These are phyloP conservation scores for Parafenestella ontariensis DNA, from an alignment of 2,329 filamentous ascomycete species.

Conservation along the genomic window DNA sequence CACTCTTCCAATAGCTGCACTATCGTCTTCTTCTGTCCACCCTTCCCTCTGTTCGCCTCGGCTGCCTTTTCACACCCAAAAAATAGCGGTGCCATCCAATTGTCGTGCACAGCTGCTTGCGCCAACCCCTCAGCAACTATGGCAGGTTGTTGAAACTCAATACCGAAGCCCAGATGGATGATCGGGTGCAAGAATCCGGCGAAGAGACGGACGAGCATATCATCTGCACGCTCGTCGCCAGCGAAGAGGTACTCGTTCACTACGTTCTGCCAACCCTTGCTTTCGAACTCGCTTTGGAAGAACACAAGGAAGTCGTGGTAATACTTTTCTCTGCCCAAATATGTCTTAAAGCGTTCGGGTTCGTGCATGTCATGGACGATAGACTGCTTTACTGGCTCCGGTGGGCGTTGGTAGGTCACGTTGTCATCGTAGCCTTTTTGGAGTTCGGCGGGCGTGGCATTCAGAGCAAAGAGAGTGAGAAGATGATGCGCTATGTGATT, in stretches of 20 bases:
- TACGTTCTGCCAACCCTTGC: constrained; percentile 66
- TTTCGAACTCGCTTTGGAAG: constrained; percentile 76
- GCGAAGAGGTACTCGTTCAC: constrained; percentile 74
- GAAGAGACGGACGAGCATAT: constrained; percentile 73
- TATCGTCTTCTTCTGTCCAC: constrained; percentile 50
- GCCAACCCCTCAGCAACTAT: constrained; percentile 82
- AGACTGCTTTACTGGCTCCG: constrained; percentile 55
- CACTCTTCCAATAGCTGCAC: constrained; percentile 69
- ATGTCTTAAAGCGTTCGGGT: constrained; percentile 62
- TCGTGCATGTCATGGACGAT: constrained; percentile 65
- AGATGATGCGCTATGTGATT: constrained; percentile 83
- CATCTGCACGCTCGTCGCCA: constrained; percentile 68
- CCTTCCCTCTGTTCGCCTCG: constrained; percentile 31
- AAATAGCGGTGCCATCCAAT: constrained; percentile 64
- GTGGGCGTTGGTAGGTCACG: constrained; percentile 68
- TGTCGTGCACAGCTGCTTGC: constrained; percentile 73
- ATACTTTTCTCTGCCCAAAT: constrained; percentile 68
- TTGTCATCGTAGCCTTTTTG: constrained; percentile 71
- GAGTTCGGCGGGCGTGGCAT: constrained; percentile 67
- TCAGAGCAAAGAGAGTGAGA: constrained; percentile 77
- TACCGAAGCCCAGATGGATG: constrained; percentile 83
- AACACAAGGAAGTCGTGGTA: constrained; percentile 80
- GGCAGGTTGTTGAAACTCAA: constrained; percentile 83
- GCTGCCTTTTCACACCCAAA: constrained; percentile 59
- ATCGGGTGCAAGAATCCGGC: constrained; percentile 77